These are phyloP conservation scores for Nakazawaea anatomiae DNA, from an alignment of 805 yeast genomes.

Conservation along the genomic window DNA sequence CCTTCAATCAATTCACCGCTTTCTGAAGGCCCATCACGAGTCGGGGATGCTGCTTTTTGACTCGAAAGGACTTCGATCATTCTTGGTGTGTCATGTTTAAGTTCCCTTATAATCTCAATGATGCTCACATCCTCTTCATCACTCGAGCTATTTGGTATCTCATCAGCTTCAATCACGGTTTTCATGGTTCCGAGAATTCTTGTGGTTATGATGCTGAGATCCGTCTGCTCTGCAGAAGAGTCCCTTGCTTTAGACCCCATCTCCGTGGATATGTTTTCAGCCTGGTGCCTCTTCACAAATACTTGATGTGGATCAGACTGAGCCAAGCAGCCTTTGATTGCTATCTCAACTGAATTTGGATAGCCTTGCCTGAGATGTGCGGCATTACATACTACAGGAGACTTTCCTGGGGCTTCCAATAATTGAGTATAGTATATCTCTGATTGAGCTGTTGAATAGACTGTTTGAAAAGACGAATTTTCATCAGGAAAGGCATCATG, in stretches of 20 bases:
- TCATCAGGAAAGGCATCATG: neutral
- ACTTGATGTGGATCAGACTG: slow-evolving; percentile 11
- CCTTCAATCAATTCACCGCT: too few species aligned
- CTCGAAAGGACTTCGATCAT: slow-evolving; percentile 10
- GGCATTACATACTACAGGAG: too few species aligned
- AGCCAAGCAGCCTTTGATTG: neutral
- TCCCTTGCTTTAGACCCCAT: too few species aligned
- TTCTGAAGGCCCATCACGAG: neutral
- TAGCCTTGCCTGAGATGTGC: neutral
- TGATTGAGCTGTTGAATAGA: neutral
- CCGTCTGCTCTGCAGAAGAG: neutral
- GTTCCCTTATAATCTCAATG: slow-evolving; percentile 7
- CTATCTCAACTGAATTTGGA: neutral
- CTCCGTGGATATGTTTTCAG: too few species aligned
- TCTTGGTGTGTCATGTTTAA: slow-evolving; percentile 3
- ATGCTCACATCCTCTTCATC: slow-evolving; percentile 18
- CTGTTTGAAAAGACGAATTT: neutral
- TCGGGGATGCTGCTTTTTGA: neutral
- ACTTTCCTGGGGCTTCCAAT: neutral
- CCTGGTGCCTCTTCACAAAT: neutral
- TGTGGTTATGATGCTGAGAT: slow-evolving; percentile 1
- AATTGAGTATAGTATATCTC: neutral
- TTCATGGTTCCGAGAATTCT: slow-evolving; percentile 3
- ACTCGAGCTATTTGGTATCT: slow-evolving; percentile 21
- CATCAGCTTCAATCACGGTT: slow-evolving; percentile 3